Conservation (phyloP, 2,329 filamentous ascomycete genomes). For the Penicillium italicum region DNA sequence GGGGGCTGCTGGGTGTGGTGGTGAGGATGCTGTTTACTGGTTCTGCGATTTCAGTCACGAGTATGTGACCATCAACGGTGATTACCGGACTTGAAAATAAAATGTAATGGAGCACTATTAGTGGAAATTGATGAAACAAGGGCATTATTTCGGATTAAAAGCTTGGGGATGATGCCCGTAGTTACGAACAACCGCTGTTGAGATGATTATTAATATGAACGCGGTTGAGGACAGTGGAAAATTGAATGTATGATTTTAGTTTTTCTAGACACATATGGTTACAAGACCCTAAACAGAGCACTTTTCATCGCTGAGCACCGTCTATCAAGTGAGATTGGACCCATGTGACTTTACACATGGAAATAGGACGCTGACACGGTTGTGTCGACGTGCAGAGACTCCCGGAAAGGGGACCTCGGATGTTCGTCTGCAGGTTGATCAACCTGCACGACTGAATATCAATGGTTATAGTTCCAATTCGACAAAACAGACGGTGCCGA, state of each 20-base stretch:
- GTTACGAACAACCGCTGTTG: neutral
- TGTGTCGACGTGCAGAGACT: neutral
- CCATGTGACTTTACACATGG: slow-evolving; percentile 10
- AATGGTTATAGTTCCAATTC: neutral
- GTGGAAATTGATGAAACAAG: neutral
- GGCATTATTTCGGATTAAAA: neutral
- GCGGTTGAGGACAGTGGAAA: slow-evolving; percentile 10
- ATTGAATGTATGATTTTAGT: slow-evolving; percentile 22
- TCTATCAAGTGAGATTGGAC: neutral
- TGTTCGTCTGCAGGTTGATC: neutral
- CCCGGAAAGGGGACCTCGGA: neutral
- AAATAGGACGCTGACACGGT: neutral
- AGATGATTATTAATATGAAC: neutral
- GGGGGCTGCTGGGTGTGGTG: slow-evolving; percentile 40
- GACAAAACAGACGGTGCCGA: slow-evolving; percentile 17
- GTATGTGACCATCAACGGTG: slow-evolving; percentile 67
- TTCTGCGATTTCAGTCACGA: slow-evolving; percentile 68
- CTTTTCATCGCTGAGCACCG: slow-evolving; percentile 28
- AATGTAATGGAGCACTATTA: neutral
- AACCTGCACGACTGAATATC: slow-evolving; percentile 2
- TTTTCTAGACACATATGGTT: slow-evolving; percentile 36
- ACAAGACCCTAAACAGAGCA: slow-evolving; percentile 29
- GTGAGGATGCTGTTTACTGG: slow-evolving; percentile 58
- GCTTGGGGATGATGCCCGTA: neutral
- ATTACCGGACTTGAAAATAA: slow-evolving; percentile 58